These are phyloP conservation scores for Albugo laibachii DNA, from an alignment of 352 stramenopile genomes.

Conservation along the genomic window DNA sequence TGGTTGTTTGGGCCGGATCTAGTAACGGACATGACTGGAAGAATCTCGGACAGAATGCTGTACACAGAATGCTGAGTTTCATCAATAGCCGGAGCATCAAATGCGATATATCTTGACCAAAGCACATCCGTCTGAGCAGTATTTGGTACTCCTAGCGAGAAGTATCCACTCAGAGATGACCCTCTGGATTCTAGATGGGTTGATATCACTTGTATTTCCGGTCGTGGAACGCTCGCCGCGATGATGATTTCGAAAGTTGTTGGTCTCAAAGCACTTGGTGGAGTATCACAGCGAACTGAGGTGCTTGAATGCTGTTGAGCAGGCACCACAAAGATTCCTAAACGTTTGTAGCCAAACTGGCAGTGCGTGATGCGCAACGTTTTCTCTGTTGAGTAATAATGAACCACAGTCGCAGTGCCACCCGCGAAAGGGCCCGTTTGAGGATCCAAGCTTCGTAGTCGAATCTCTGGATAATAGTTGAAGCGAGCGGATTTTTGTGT, in stretches of 20 bases:
- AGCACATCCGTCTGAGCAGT: too few relatives aligned
- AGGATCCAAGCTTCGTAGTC: slow-evolving; percentile 7
- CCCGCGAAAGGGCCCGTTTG: slow-evolving; percentile 9
- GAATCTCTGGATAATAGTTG: slow-evolving; percentile 9
- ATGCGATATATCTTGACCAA: slow-evolving; percentile 11
- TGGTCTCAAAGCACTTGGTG: slow-evolving; percentile 7
- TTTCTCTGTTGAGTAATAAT: not conserved
- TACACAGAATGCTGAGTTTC: slow-evolving; percentile 9
- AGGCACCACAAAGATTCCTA: too few relatives aligned
- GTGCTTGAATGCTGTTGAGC: not conserved
- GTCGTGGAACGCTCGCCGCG: slow-evolving; percentile 3
- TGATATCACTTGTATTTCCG: slow-evolving; percentile 14
- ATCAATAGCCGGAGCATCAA: slow-evolving; percentile 10
- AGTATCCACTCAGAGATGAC: slow-evolving; percentile 9
- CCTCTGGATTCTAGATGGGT: slow-evolving; percentile 3
- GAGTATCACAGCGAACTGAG: slow-evolving; percentile 10
- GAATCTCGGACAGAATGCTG: slow-evolving; percentile 12
- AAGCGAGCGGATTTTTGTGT: slow-evolving; percentile 7
- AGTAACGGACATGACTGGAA: slow-evolving; percentile 10
- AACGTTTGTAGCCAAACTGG: slow-evolving; percentile 10
- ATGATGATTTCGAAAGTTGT: slow-evolving; percentile 8
- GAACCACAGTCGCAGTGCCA: slow-evolving; percentile 11
- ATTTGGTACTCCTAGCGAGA: slow-evolving; percentile 5
- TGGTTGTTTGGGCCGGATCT: slow-evolving; percentile 15
- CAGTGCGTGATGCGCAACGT: slow-evolving; percentile 12